Evolutionary conservation across 164 flowering plant species (phyloP), one percentile per base, ranked within the genome.

Genomic region (Kingdonia uniflora): DNA sequence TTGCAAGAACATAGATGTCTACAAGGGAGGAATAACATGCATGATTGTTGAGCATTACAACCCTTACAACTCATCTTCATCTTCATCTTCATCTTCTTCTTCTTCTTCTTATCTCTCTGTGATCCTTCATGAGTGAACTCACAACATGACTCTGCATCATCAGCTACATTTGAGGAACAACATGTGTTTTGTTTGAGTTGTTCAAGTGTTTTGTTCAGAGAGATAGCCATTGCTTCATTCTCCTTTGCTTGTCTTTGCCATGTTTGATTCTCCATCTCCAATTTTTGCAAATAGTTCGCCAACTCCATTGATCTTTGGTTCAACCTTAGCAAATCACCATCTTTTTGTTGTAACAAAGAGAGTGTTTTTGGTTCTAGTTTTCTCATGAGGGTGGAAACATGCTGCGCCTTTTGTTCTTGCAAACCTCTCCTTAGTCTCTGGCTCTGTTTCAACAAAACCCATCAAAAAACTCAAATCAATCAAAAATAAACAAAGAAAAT

Each of bases 1-100:
- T 65, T 72, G 68, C 96, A 87, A 5, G 73, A 64, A 55, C 81
- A 79, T 14, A 87, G 78, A 61, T 87, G 96, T 51, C 89, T 70
- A 61, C 96, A 87, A 2, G 96, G 96, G 19, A 87, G 74, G 45
- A 87, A 57, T 50, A 87, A 35, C 8, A 80, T 64, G 41, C 87
- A 70, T 60, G 85, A 68, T 0, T 35, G 49, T 46, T 71, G 40
- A 60, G 61, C 57, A 26, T 74, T 68, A 26, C 95, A 86, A 53
- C 63, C 46, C 53, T 51, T 73, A 67, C 95, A 87, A 11, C 61
- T 49, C 73, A 65, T 64, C 59, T 45, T 71, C 42, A 23, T 53
- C 37, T 4, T 58, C n/a, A n/a, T n/a, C n/a, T 25, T 44, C 44
- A 46, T n/a, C 19, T 38, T 14, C 21, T 14, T 40, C 19, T 26